These are phyloP conservation scores for Trichoderma breve DNA, from an alignment of 2,329 filamentous ascomycete genomes.

Conservation along the genomic window DNA sequence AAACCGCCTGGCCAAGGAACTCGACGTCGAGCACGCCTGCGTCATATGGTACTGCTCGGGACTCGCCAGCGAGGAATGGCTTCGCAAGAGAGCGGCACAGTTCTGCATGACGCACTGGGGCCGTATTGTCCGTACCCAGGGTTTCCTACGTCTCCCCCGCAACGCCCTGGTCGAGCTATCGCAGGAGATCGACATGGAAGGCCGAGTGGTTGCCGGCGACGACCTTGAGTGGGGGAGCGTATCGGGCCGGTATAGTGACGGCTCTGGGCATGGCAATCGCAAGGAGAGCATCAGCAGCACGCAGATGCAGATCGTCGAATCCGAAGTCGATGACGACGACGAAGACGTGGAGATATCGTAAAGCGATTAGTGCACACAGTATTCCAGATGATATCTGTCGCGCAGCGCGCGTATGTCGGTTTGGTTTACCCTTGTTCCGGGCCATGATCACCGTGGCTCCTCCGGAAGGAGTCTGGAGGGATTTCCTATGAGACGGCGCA, in stretches of 20 bases:
- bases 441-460: background rate
- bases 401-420: background rate
- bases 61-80: constrained; percentile 88
- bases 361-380: background rate
- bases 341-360: constrained; percentile 60
- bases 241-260: constrained; percentile 47
- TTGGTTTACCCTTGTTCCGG: background rate
- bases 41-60: constrained; percentile 94
- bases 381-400: background rate
- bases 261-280: constrained; percentile 38
- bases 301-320: constrained; percentile 56
- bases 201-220: constrained; percentile 84
- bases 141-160: constrained; percentile 78
- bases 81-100: constrained; percentile 79
- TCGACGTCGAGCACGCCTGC: constrained; percentile 92
- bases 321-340: constrained; percentile 59
- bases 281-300: constrained; percentile 61
- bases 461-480: background rate
- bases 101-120: constrained; percentile 97
- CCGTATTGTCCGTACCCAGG: constrained; percentile 82
- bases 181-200: constrained; percentile 89
- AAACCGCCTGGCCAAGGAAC: constrained; percentile 82
- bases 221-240: constrained; percentile 63
- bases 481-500: background rate
- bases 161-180: constrained; percentile 83